Conservation (phyloP, 768 basidiomycete genomes). For the Sporobolomyces pararoseus region DNA sequence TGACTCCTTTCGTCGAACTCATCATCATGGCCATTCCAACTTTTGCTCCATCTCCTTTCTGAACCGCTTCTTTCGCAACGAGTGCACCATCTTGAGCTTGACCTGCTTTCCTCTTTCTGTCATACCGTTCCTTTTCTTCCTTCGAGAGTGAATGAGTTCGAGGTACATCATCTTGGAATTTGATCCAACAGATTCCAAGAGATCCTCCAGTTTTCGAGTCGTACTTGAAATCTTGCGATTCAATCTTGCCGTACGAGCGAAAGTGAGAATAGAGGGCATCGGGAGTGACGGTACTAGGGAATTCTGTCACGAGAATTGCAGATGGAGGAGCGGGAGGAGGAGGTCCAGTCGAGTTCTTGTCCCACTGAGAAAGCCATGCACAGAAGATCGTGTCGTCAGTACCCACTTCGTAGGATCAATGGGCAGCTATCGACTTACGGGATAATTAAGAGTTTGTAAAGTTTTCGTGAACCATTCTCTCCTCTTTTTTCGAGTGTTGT, state of each 20-base stretch:
- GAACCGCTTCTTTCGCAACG: slow-evolving; percentile 66
- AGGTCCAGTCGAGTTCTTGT: slow-evolving; percentile 65
- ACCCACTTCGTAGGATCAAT: too few relatives aligned
- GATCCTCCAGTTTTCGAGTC: slow-evolving; percentile 75
- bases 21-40: slow-evolving; percentile 53
- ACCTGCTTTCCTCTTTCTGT: slow-evolving; percentile 20
- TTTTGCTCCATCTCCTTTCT: slow-evolving; percentile 64
- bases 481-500: slow-evolving; percentile 38
- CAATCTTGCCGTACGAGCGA: slow-evolving; percentile 59
- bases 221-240: slow-evolving; percentile 69
- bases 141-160: slow-evolving; percentile 14
- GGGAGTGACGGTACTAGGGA: slow-evolving; percentile 69
- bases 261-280: slow-evolving; percentile 66
- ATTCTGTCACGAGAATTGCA: slow-evolving; percentile 65
- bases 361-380: slow-evolving; percentile 58
- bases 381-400: too few relatives aligned
- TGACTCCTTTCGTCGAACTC: slow-evolving; percentile 55
- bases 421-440: slow-evolving; percentile 53
- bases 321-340: slow-evolving; percentile 61
- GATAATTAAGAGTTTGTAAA: slow-evolving; percentile 57
- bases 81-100: slow-evolving; percentile 54
- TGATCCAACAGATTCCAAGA: slow-evolving; percentile 75
- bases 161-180: slow-evolving; percentile 51
- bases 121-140: slow-evolving; percentile 28
- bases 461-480: slow-evolving; percentile 35